Conservation (phyloP, 768 basidiomycete species). For the Lactifluus rugatus region DNA sequence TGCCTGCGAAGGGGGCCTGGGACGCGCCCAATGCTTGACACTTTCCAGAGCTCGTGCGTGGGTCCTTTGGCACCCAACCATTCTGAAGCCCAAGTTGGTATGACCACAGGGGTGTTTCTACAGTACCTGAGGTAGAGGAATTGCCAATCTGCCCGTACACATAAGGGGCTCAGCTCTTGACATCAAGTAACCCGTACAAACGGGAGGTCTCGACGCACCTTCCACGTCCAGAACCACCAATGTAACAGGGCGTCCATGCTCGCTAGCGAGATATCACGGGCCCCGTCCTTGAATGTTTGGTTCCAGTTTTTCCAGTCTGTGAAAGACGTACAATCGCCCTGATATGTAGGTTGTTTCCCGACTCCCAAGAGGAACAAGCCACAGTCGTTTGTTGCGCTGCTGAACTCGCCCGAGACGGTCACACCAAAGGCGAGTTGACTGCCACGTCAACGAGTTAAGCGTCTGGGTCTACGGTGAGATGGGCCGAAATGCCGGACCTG, state of each 20-base stretch:
- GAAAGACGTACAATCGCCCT: slow-evolving; percentile 32
- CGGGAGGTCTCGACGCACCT: slow-evolving; percentile 30
- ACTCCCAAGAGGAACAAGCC: slow-evolving; percentile 40
- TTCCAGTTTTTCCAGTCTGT: slow-evolving; percentile 46
- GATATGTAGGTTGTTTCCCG: slow-evolving; percentile 16
- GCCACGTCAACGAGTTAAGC: not conserved
- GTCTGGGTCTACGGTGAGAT: not conserved
- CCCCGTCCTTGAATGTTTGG: slow-evolving; percentile 39
- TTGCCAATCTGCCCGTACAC: slow-evolving; percentile 40
- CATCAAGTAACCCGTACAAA: not conserved
- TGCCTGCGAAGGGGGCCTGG: slow-evolving; percentile 30
- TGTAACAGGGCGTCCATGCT: slow-evolving; percentile 61
- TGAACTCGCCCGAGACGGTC: slow-evolving; percentile 69
- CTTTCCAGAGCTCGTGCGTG: slow-evolving; percentile 51
- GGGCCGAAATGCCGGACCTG: slow-evolving; percentile 28
- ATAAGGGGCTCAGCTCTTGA: slow-evolving; percentile 5
- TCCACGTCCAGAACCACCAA: slow-evolving; percentile 79
- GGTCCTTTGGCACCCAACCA: slow-evolving; percentile 75
- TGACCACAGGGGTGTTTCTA: slow-evolving; percentile 55
- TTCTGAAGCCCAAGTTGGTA: slow-evolving; percentile 60
- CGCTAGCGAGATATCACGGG: slow-evolving; percentile 41
- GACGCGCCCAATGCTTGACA: slow-evolving; percentile 48
- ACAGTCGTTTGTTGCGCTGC: slow-evolving; percentile 57
- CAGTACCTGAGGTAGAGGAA: slow-evolving; percentile 38
- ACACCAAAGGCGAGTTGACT: slow-evolving; percentile 54